A percentile compares a stretch with the other conserved stretches of the same genome.
Conservation (phyloP, 139 green algal genomes). For the Bryopsis sp. region DNA sequence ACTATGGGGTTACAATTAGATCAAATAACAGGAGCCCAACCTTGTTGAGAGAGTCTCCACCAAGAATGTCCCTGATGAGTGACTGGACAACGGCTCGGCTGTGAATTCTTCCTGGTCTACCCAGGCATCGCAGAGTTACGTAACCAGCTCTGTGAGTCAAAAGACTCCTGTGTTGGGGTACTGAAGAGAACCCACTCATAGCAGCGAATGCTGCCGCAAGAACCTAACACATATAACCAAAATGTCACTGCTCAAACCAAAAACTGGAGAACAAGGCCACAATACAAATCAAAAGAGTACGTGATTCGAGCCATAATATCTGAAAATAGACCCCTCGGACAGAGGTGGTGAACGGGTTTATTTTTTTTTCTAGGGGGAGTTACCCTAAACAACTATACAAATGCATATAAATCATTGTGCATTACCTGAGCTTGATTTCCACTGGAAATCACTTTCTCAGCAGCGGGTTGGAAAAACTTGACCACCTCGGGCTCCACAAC, state of each 20-base stretch:
- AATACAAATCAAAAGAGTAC: too few relatives aligned
- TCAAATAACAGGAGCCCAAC: background rate
- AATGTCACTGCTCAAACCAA: too few relatives aligned
- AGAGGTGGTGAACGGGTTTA: too few relatives aligned
- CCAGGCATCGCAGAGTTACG: conserved; percentile 7
- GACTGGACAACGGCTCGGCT: background rate
- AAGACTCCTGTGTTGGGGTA: conserved; percentile 10
- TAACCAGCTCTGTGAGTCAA: conserved; percentile 8
- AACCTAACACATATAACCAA: too few relatives aligned
- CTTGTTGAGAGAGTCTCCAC: background rate
- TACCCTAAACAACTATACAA: too few relatives aligned
- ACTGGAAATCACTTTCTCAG: conserved; percentile 53
- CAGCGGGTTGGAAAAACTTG: conserved; percentile 75
- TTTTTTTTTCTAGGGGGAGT: too few relatives aligned
- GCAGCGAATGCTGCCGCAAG: conserved; percentile 77
- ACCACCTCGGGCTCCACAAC: conserved; percentile 55
- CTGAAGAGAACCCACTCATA: conserved; percentile 64
- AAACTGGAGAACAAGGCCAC: too few relatives aligned
- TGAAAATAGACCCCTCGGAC: too few relatives aligned
- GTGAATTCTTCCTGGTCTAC: conserved; percentile 3
- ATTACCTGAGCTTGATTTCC: conserved; percentile 36
- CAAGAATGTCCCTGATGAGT: background rate
- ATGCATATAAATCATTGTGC: conserved; percentile 19
- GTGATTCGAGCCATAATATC: too few relatives aligned
- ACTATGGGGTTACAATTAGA: too few relatives aligned